Percentiles rank a stretch among this genome's conserved stretches.
Evolutionary conservation across 2,329 filamentous ascomycete species (phyloP).

Genomic region (Alternaria novae-zelandiae): DNA sequence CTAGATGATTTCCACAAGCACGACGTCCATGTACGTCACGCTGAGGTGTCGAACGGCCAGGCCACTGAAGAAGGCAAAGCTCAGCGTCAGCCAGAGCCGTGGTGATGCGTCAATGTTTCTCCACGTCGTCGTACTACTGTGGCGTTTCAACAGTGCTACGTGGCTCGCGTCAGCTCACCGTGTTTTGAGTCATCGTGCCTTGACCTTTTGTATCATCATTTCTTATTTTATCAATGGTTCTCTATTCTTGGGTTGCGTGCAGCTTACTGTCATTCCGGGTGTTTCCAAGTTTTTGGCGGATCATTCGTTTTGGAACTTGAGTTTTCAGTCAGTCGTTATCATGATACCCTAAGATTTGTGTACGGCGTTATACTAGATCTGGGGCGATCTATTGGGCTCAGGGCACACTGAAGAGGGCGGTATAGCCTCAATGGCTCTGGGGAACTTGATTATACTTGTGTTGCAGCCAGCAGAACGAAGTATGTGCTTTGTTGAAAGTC

Average conservation of each 20-base stretch:
- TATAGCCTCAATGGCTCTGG: neutral
- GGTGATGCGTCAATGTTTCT: conserved; percentile 7
- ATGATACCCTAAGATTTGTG: neutral
- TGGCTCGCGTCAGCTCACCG: neutral
- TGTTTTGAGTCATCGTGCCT: neutral
- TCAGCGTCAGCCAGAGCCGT: neutral
- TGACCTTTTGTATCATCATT: neutral
- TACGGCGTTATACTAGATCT: neutral
- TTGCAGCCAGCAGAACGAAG: neutral
- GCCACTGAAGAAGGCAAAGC: neutral
- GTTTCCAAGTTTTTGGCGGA: neutral
- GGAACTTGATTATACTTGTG: neutral
- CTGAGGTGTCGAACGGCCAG: neutral
- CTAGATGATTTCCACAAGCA: conserved; percentile 14
- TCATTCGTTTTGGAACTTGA: neutral
- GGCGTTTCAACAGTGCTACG: neutral
- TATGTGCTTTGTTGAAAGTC: neutral
- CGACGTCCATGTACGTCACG: conserved; percentile 1
- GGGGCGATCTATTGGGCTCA: neutral
- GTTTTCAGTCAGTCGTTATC: neutral
- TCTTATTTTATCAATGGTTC: neutral
- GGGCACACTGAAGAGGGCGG: neutral
- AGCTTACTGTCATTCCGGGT: neutral
- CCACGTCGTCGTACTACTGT: conserved; percentile 4
- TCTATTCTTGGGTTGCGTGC: neutral